Percentiles rank a stretch among this genome's conserved stretches.
phyloP scores from a whole-genome alignment of 768 basidiomycete genomes.

The Mycena galopus region DNA sequence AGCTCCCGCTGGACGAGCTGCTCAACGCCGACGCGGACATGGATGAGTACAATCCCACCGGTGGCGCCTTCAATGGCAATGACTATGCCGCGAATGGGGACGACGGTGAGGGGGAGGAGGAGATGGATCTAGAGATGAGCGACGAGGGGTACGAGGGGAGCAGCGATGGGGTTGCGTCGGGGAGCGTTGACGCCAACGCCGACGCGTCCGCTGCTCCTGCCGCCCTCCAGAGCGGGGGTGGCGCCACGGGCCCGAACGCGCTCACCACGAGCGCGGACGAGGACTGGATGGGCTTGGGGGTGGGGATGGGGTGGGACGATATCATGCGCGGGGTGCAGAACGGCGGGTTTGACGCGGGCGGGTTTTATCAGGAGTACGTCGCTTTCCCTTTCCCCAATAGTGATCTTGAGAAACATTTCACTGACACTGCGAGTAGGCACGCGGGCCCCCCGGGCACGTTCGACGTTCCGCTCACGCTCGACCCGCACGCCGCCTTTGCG shows the following conservation, averaged over 20 bases:
- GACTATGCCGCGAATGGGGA: too few species aligned
- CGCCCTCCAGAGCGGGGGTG: not conserved
- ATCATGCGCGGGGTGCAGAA: constrained; percentile 24
- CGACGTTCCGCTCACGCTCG: constrained; percentile 28
- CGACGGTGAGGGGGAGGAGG: not conserved
- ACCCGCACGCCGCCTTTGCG: constrained; percentile 30
- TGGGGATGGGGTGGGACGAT: constrained; percentile 29
- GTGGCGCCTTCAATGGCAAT: too few species aligned
- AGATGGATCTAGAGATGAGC: not conserved
- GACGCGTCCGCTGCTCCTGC: too few species aligned
- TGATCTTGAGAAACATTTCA: too few species aligned
- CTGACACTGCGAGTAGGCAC: not conserved
- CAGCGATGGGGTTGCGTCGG: too few species aligned
- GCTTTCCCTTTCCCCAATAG: too few species aligned
- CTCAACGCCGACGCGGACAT: constrained; percentile 56
- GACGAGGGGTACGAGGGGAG: not conserved
- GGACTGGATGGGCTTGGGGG: not conserved
- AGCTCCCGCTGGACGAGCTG: constrained; percentile 88
- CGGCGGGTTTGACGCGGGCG: not conserved
- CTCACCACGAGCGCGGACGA: not conserved
- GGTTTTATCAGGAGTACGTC: not conserved
- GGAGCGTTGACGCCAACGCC: too few species aligned
- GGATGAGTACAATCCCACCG: too few species aligned
- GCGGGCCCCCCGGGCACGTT: not conserved
- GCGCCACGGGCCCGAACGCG: not conserved